A percentile compares a stretch with the other conserved stretches of the same genome.
phyloP scores from a whole-genome alignment of 2,329 filamentous ascomycete genomes.

The Trichoderma pleuroti region DNA sequence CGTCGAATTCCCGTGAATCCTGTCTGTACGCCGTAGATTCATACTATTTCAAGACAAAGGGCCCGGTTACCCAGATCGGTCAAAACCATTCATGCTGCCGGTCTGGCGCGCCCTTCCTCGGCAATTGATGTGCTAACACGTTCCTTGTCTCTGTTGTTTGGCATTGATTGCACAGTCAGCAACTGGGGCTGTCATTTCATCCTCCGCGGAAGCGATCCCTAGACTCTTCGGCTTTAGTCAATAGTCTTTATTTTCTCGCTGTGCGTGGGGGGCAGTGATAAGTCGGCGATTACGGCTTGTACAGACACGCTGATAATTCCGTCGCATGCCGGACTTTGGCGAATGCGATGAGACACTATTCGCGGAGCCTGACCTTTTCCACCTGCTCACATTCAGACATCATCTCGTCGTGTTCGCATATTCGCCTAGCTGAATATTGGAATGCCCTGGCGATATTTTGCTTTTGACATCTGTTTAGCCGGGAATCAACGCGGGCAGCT shows the following conservation, averaged over 20 bases:
- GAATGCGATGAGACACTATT: not conserved
- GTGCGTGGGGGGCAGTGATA: not conserved
- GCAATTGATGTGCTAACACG: not conserved
- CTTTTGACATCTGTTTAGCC: not conserved
- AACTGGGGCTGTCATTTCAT: not conserved
- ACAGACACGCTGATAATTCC: not conserved
- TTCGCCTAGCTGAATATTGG: not conserved
- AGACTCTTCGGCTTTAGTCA: not conserved
- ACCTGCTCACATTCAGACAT: not conserved
- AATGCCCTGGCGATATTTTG: not conserved
- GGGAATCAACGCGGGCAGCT: not conserved
- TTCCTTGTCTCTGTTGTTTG: not conserved
- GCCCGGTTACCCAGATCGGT: not conserved
- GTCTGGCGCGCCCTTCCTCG: slow-evolving; percentile 11
- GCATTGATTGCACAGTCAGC: not conserved
- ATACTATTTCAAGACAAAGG: not conserved
- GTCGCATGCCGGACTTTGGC: not conserved
- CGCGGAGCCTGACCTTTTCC: not conserved
- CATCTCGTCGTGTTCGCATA: not conserved
- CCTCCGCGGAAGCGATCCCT: not conserved
- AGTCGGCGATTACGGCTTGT: not conserved
- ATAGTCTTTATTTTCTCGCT: not conserved
- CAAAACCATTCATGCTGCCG: not conserved
- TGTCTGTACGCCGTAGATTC: not conserved
- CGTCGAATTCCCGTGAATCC: not conserved